Evolutionary conservation across 805 yeast genomes (phyloP).

Genomic region (Wickerhamomyces canadensis): DNA sequence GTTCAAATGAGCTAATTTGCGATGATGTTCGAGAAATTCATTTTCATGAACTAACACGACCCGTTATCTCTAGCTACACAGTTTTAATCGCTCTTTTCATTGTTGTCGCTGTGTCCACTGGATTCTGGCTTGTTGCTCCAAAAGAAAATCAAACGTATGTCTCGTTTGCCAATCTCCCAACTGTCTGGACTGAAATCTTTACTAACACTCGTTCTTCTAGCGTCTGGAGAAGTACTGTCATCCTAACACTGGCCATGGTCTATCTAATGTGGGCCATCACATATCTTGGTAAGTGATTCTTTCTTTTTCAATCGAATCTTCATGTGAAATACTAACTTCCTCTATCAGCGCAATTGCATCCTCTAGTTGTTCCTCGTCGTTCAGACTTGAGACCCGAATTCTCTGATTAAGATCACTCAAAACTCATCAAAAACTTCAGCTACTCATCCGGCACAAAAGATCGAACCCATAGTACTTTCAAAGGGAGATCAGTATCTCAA

Average conservation of each 20-base stretch:
- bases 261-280: constrained; percentile 92
- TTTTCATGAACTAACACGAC: neutral
- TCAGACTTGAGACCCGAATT: constrained; percentile 85
- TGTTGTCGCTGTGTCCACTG: constrained; percentile 52
- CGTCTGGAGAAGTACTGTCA: constrained; percentile 68
- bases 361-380: constrained; percentile 85
- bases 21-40: neutral
- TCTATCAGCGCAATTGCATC: constrained; percentile 63
- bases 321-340: constrained; percentile 6
- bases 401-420: constrained; percentile 4
- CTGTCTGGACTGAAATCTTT: no score
- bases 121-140: constrained; percentile 84
- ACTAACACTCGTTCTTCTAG: constrained; percentile 22
- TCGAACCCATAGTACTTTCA: no score
- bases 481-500: no score
- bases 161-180: no score
- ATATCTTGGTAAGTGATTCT: constrained; percentile 47
- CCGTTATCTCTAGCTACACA: constrained; percentile 25
- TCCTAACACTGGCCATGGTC: constrained; percentile 69
- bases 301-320: neutral
- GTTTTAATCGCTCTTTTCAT: constrained; percentile 60
- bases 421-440: no score
- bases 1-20: no score
- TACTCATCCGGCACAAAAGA: no score
- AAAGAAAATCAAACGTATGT: constrained; percentile 61